Percentiles rank a stretch among this genome's conserved stretches.
Evolutionary conservation across 495 filamentous ascomycete species (phyloP).

Genomic region (Hyaloscypha bicolor): DNA sequence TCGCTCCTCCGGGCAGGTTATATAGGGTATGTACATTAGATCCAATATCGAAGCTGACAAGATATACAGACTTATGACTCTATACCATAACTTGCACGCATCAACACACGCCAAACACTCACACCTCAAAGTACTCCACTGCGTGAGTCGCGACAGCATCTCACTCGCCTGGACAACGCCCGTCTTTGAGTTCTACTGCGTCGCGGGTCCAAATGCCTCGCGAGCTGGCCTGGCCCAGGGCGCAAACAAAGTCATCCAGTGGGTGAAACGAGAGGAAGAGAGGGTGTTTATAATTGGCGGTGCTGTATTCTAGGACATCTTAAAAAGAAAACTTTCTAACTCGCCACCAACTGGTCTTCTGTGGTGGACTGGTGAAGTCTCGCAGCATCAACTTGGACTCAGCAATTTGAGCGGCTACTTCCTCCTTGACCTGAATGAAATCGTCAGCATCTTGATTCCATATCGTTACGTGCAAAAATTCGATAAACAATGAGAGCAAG

Average conservation of each 20-base stretch:
- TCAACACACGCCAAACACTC: constrained; percentile 79
- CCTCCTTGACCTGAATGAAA: not conserved
- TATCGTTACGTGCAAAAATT: not conserved
- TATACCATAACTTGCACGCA: constrained; percentile 84
- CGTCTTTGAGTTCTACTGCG: constrained; percentile 89
- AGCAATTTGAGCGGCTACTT: not conserved
- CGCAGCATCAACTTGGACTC: not conserved
- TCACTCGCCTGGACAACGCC: constrained; percentile 90
- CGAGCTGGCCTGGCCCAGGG: constrained; percentile 80
- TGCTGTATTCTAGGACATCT: constrained; percentile 30
- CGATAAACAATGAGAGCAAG: not conserved
- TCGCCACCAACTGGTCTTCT: not conserved
- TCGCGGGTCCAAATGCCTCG: constrained; percentile 77
- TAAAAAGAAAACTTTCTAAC: not conserved
- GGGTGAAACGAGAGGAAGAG: constrained; percentile 89
- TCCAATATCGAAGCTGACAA: not conserved
- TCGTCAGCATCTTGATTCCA: not conserved
- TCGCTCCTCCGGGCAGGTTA: constrained; percentile 1
- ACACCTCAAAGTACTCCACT: constrained; percentile 84
- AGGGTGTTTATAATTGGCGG: constrained; percentile 73
- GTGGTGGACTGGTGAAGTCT: constrained; percentile 1
- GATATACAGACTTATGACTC: constrained; percentile 64
- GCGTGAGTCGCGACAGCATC: constrained; percentile 68
- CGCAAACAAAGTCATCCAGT: constrained; percentile 83
- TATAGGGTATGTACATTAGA: not conserved